A percentile compares a stretch with the other conserved stretches of the same genome.
These are phyloP conservation scores for Chernovozyma sophiae-reginae DNA, from an alignment of 1,139 yeast species.

Conservation along the genomic window DNA sequence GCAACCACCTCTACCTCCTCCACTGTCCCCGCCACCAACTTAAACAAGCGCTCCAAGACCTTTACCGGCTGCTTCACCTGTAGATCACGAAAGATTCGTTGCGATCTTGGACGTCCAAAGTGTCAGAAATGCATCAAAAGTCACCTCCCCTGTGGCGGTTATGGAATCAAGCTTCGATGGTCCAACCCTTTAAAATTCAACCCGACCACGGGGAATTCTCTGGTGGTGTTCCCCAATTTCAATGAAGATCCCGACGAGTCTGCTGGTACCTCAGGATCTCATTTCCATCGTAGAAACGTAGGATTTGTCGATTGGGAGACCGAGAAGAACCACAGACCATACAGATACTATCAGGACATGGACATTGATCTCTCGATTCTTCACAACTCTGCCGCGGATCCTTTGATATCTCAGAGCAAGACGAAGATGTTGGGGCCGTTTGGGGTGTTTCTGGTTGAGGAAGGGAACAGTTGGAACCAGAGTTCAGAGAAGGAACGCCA, in stretches of 20 bases:
- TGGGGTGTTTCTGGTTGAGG: conserved; percentile 55
- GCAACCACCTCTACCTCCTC: neutral
- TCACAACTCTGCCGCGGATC: conserved; percentile 47
- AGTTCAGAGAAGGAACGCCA: too few relatives aligned
- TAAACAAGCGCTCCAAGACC: conserved; percentile 30
- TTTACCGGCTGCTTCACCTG: conserved; percentile 53
- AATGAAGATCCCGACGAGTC: conserved; percentile 26
- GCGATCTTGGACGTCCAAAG: conserved; percentile 42
- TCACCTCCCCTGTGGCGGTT: conserved; percentile 72
- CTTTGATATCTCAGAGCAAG: conserved; percentile 30
- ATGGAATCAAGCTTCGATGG: conserved; percentile 80
- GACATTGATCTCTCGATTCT: conserved; percentile 64
- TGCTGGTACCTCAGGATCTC: conserved; percentile 21
- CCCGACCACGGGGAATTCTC: conserved; percentile 8
- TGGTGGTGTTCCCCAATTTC: neutral
- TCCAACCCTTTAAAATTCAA: conserved; percentile 49
- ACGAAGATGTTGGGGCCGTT: conserved; percentile 74
- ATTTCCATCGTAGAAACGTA: conserved; percentile 65
- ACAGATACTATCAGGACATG: conserved; percentile 76
- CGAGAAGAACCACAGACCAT: conserved; percentile 37
- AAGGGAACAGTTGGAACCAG: neutral
- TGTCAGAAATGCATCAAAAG: conserved; percentile 42
- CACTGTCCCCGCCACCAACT: neutral
- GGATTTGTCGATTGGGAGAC: conserved; percentile 67
- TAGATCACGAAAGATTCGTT: conserved; percentile 44